Evolutionary conservation across 2,329 filamentous ascomycete species (phyloP).

Genomic region (Cladophialophora bantiana): DNA sequence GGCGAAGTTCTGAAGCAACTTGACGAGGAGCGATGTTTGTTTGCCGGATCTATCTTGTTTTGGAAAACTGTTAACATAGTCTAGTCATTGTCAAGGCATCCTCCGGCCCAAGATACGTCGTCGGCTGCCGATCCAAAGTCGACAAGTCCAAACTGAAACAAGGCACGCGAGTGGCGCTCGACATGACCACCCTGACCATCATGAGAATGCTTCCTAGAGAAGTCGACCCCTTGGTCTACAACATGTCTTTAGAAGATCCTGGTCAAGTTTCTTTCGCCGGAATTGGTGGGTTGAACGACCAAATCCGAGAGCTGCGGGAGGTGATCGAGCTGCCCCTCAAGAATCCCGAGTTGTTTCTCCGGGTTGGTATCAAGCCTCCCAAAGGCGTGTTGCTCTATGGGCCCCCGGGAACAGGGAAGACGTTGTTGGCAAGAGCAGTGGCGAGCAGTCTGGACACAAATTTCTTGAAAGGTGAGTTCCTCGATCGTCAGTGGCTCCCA

Average conservation of each 20-base stretch:
- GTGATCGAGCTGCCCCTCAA: constrained; percentile 98
- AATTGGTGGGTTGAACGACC: constrained; percentile 96
- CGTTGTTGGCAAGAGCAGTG: constrained; percentile 88
- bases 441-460: constrained; percentile 97
- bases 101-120: constrained; percentile 94
- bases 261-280: constrained; percentile 97
- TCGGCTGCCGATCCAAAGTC: constrained; percentile 97
- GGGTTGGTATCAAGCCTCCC: constrained; percentile 97
- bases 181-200: constrained; percentile 99
- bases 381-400: constrained; percentile 97
- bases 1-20: constrained; percentile 98
- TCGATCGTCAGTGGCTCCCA: not conserved
- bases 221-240: constrained; percentile 98
- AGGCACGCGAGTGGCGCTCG: constrained; percentile 93
- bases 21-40: constrained; percentile 96
- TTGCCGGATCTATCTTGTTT: not conserved
- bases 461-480: constrained; percentile 83
- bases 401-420: constrained; percentile 96
- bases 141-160: constrained; percentile 98
- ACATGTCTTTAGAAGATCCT: constrained; percentile 98
- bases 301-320: constrained; percentile 95
- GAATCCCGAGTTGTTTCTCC: constrained; percentile 95
- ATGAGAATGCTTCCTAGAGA: constrained; percentile 99
- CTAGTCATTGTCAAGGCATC: constrained; percentile 98
- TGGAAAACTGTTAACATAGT: constrained; percentile 12